Base-by-base conservation (phyloP, 2,329 filamentous ascomycete species). In the Parascedosporium putredinis region DNA sequence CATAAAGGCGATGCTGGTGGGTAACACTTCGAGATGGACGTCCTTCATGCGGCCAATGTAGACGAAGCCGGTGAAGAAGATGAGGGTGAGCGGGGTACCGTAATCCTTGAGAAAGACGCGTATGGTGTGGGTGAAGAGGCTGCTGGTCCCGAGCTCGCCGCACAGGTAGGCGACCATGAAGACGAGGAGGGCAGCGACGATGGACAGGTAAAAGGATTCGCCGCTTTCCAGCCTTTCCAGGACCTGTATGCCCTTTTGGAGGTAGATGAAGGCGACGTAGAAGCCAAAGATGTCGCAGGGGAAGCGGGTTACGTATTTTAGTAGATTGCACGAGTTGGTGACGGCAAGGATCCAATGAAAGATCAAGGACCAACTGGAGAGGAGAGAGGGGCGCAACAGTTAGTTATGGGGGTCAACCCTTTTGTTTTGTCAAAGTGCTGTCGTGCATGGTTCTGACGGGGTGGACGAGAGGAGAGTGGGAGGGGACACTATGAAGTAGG, bases 211-310 rank as follows among this genome's bases (percentile, higher is more conserved):
- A 70, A 93, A 71, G 62, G 84, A 77, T 45, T 72, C 74, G 56
- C 71, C 65, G 63, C 72, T 60, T 65, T 86, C 89, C 59, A 94
- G 84, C 10, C 84, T 76, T 40, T 82, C 83, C 18, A 95, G 75
- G 12, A 94, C 86, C 65, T 95, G 87, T 54, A 95, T 84, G 14
- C 88, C 88, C 66, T 95, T 95, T 61, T 95, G 88, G 18, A 95
- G 74, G 62, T 95, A 95, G 64, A 95, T 91, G 61, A 86, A 89
- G 51, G 88, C 88, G 45, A 95, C 88, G 62, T 95, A 95, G 68
- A 95, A 94, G 47, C 88, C 89, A 57, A 95, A 95, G 59, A 91
- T 93, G 64, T 95, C 89, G 67, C 89, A 95, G 22, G 88, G 88
- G 62, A 95, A 95, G 12, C 88, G 78, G 1, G 89, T 95, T 20